Evolutionary conservation across 192 early-diverging fungal species (phyloP).

Genomic region (Coemansia sp.): DNA sequence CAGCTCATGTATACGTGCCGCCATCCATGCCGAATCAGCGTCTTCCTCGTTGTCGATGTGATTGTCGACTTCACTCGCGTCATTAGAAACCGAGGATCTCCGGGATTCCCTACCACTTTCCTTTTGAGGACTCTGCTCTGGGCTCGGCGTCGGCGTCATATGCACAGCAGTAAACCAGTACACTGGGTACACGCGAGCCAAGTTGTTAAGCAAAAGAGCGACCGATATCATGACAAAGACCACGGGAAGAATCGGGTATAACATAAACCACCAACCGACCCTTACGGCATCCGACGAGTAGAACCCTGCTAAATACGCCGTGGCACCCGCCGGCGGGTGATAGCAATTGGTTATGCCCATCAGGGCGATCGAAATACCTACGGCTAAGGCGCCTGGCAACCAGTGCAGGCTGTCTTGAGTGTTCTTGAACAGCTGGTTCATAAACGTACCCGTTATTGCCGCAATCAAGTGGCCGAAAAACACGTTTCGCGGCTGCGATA

Average conservation of each 20-base stretch:
- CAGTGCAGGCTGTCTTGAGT: slow-evolving; percentile 32
- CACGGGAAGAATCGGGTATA: slow-evolving; percentile 45
- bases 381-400: slow-evolving; percentile 46
- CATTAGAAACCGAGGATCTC: background rate
- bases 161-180: slow-evolving; percentile 49
- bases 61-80: slow-evolving; percentile 9
- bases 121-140: background rate
- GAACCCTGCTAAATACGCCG: slow-evolving; percentile 39
- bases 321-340: slow-evolving; percentile 51
- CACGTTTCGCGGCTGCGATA: slow-evolving; percentile 50
- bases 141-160: background rate
- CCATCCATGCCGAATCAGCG: slow-evolving; percentile 30
- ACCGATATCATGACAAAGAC: slow-evolving; percentile 31
- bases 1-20: slow-evolving; percentile 27
- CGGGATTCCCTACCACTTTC: background rate
- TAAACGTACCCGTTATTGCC: slow-evolving; percentile 40
- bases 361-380: slow-evolving; percentile 35
- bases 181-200: slow-evolving; percentile 39
- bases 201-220: slow-evolving; percentile 41
- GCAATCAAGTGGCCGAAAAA: slow-evolving; percentile 39
- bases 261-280: slow-evolving; percentile 52
- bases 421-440: slow-evolving; percentile 36
- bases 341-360: slow-evolving; percentile 51
- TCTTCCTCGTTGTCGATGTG: slow-evolving; percentile 25
- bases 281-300: slow-evolving; percentile 15